Evolutionary conservation across 192 early-diverging fungal genomes (phyloP), one percentile per base, ranked within the genome.

Genomic region (Haplosporangium gracile): DNA sequence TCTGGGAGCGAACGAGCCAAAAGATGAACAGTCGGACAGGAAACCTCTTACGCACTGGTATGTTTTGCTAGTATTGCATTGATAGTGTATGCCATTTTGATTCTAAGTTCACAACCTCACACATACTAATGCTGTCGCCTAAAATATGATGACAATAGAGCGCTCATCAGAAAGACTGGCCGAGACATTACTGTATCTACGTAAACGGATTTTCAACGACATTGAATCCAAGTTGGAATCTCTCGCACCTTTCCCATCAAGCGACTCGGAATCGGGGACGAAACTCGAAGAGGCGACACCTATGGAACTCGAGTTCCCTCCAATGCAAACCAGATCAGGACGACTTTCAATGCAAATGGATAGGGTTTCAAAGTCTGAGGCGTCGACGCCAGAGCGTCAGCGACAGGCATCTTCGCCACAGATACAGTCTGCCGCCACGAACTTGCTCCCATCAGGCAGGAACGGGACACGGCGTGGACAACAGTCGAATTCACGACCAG

Each of bases 11-110:
- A 15, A 32, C 71, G 4, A 72, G 72, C 34, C 84, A 86, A 78
- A 86, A 86, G 38, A 15, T 53, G 10, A 86, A 86, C 34, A 86
- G 55, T 53, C 76, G 84, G n/a, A 76, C 47, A 16, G 84, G 84
- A 8, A 86, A 86, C 51, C 38, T 86, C 20, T 51, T 86, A 40
- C 79, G 79, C 24, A 78, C 84, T 78, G 83, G 83, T 85, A 77
- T 20, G 75, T 42, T 10, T 15, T 38, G 11, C 32, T 0, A 38
- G 0, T 10, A 60, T 26, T 2, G n/a, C n/a, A 26, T 26, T 60
- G 55, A 51, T 51, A 51, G 2, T 16, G 20, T 51, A 5, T 22
- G 16, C 11, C 13, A 45, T 13, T 45, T 45, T 45, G 43, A 45
- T 45, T 10, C 15, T 1, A 45, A 45, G 18, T 2, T 51, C 49